Base-by-base conservation (phyloP, 2,329 filamentous ascomycete species). In the Sporothrix curviconia region DNA sequence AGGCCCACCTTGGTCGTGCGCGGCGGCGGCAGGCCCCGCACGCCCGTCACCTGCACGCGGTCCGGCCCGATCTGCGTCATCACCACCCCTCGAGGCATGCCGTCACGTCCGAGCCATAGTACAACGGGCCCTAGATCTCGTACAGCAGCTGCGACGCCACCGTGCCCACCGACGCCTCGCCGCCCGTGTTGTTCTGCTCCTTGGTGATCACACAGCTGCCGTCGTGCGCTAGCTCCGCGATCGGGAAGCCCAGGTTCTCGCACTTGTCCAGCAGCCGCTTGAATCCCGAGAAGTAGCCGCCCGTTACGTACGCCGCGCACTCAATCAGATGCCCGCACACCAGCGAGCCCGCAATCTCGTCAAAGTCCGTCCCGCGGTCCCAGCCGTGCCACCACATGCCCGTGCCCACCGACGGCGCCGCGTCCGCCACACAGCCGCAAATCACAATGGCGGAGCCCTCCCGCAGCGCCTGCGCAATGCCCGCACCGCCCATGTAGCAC, bases 331-430 rank as follows among this genome's bases (percentile, higher is more conserved):
- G 72, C 1, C 73, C 73, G 3, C 71, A 70, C 30, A 77, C 67
- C 3, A 76, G 62, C 5, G 72, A 64, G 0, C 72, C 72, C 2
- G 75, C 76, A 8, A 79, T 69, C 34, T 67, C 57, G 60, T 78
- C 71, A 54, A 73, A 78, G 32, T 74, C 69, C 7, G 63, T 68
- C n/a, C 68, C 67, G 0, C 63, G 68, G 24, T 72, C 69, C 77
- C 76, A 79, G 3, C 66, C 63, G 61, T 78, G 69, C 77, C 77
- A 79, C 61, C 68, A 79, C 71, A 71, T 74, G 0, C 76, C 74
- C 0, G 75, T 75, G 0, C 73, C 76, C 22, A 79, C 76, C 1
- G 77, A 74, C 0, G 72, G 73, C 14, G 68, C 69, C 1, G 73
- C 72, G 60, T 74, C 72, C 0, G 70, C 67, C 1, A 72, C 71